phyloP scores from a whole-genome alignment of 208 protist genomes.

The Wallacemonas sp. region DNA sequence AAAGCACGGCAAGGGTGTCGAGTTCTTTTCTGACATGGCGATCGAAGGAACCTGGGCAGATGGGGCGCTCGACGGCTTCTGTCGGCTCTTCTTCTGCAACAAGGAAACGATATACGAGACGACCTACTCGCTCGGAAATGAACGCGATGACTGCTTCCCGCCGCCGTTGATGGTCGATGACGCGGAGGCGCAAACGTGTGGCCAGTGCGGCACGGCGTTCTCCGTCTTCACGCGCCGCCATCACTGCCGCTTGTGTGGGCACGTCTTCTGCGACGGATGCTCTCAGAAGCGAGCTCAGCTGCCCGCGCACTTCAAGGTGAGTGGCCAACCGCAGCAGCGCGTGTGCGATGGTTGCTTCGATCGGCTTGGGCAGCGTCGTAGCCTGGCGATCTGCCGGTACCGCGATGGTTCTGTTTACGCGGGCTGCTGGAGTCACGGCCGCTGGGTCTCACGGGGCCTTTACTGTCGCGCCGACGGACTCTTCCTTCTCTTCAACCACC shows the following conservation, averaged over 20 bases:
- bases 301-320: slow-evolving; percentile 59
- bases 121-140: slow-evolving; percentile 72
- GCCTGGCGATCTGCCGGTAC: slow-evolving; percentile 64
- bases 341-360: slow-evolving; percentile 79
- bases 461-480: slow-evolving; percentile 73
- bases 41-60: slow-evolving; percentile 63
- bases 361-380: slow-evolving; percentile 71
- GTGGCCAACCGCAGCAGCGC: slow-evolving; percentile 32
- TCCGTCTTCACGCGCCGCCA: slow-evolving; percentile 82
- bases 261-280: slow-evolving; percentile 91
- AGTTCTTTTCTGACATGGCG: slow-evolving; percentile 39
- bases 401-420: slow-evolving; percentile 71
- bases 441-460: slow-evolving; percentile 76
- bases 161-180: slow-evolving; percentile 77
- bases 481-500: slow-evolving; percentile 65
- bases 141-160: slow-evolving; percentile 85
- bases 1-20: slow-evolving; percentile 70
- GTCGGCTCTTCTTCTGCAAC: slow-evolving; percentile 18
- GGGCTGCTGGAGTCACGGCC: slow-evolving; percentile 69
- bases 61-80: slow-evolving; percentile 50
- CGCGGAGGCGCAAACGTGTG: slow-evolving; percentile 52
- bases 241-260: slow-evolving; percentile 93
- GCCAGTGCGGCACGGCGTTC: slow-evolving; percentile 77
- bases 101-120: slow-evolving; percentile 57
- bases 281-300: slow-evolving; percentile 62